Evolutionary conservation across 768 basidiomycete species (phyloP), one percentile per base, ranked within the genome.

Genomic region (Lentinula sp.): DNA sequence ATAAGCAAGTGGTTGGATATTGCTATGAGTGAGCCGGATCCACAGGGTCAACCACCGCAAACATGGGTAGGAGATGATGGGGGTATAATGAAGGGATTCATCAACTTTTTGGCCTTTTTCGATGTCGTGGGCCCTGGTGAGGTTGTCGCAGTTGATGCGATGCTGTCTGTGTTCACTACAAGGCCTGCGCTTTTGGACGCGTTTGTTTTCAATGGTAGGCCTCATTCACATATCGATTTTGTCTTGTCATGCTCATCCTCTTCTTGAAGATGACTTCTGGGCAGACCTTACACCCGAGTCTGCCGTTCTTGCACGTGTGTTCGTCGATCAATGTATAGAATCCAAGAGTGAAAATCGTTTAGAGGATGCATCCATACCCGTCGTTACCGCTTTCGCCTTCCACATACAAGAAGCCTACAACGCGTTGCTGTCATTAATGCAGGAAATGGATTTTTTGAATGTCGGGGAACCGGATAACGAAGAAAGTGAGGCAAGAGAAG

Each of bases 331-430:
- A 66, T 94, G 91, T 63, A n/a, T 74, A 84, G 21, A 77, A 74
- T 28, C 84, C 18, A 76, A 82, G 40, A 82, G 88, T 53, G 85
- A 89, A 56, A 73, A 78, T 2, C 82, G 84, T 31, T 74, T 96
- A 5, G 93, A 96, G 68, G 70, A 78, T 1, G 80, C 85, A 15
- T 69, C 76, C 4, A 77, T 98, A 3, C 96, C 96, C 0, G 92
- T 95, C 42, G 91, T 97, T n/a, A 96, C 94, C 0, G 84, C 88
- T 0, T 86, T 97, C 63, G 95, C 95, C 0, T 95, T 89, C 75
- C 77, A 81, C 57, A 85, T 96, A 37, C 90, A 96, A 70, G 78
- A 84, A 46, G 80, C 84, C 0, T 97, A 93, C 73, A 95, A 95
- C 67, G 73, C 75, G 3, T 66, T 84, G 9, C 69, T 82, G 18